Evolutionary conservation across 306 rosid species (phyloP).

Genomic region (Cucumis melo): DNA sequence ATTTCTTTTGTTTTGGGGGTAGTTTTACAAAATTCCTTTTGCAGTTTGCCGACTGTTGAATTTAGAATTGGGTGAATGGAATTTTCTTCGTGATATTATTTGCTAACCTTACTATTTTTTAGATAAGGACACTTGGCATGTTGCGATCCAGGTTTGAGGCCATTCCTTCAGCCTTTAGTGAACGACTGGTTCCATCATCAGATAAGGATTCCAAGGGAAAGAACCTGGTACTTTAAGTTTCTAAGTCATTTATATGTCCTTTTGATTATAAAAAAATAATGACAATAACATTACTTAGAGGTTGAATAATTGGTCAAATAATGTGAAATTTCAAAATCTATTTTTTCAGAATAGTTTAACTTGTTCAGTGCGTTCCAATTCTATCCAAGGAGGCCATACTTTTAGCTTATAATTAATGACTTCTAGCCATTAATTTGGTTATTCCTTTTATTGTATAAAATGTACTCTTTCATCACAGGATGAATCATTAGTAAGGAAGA

Average conservation of each 20-base stretch:
- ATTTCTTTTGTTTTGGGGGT: not conserved
- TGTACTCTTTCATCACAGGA: constrained; percentile 39
- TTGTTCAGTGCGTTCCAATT: not conserved
- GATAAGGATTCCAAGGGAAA: constrained; percentile 11
- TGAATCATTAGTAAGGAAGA: constrained; percentile 24
- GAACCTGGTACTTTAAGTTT: constrained; percentile 20
- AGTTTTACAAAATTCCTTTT: not conserved
- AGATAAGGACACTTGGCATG: constrained; percentile 99
- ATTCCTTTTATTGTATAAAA: constrained; percentile 7
- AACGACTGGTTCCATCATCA: constrained; percentile 52
- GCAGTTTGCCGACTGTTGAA: not conserved
- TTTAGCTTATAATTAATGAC: not conserved
- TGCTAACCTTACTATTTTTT: constrained; percentile 18
- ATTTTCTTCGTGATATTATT: constrained; percentile 11
- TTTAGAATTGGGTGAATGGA: not conserved
- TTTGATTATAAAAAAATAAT: not conserved
- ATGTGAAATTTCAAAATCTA: not conserved
- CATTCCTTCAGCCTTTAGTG: constrained; percentile 61
- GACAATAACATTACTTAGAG: not conserved
- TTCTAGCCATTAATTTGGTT: not conserved
- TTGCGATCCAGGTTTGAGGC: constrained; percentile 74
- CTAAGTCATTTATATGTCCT: not conserved
- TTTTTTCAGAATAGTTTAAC: not conserved
- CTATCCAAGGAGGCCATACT: not conserved
- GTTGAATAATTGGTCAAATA: not conserved